Base-by-base conservation (phyloP, 2,329 filamentous ascomycete species). In the Calonectria montana region DNA sequence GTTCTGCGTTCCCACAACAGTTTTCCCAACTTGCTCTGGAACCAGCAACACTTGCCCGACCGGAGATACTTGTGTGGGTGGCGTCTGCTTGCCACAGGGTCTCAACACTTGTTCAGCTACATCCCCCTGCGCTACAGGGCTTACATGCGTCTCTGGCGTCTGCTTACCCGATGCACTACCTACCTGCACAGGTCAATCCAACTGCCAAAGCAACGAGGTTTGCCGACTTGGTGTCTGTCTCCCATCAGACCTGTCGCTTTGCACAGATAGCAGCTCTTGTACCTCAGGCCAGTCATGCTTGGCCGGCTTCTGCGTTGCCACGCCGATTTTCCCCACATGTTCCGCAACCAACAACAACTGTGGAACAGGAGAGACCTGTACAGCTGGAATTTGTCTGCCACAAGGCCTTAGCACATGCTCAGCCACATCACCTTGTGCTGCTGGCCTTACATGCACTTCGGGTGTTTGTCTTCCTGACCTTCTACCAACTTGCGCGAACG, bases 181-280 rank as follows among this genome's bases (percentile, higher is more conserved):
- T n/a, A 10, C 25, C 1, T 69, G 66, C 15, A 4, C 12, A 2
- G 27, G 4, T 1, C 35, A 69, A 41, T 55, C 37, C 8, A 27
- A n/a, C 27, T 69, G 66, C 10, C 45, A 29, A 2, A 15, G 10
- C 4, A 31, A 13, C 7, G 43, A 69, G 16, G 39, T 62, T 13
- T 69, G 66, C 15, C 53, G 57, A 5, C 21, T 39, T 13, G 66
- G 66, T 1, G 18, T 69, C n/a, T 69, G 66, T 41, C 21, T 69
- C 5, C 66, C 66, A 12, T 10, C 45, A 21, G 45, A 65, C 47
- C 16, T 65, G 4, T 65, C 68, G 15, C n/a, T 35, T 1, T 70
- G 68, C 12, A 41, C 62, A 13, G 15, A 23, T 4, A 37, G 48
- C 9, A 21, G 48, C 10, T 21, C 21, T 31, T 68, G 66, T 12